Evolutionary conservation across 352 stramenopile species (phyloP).

Genomic region (Globisporangium canariense): DNA sequence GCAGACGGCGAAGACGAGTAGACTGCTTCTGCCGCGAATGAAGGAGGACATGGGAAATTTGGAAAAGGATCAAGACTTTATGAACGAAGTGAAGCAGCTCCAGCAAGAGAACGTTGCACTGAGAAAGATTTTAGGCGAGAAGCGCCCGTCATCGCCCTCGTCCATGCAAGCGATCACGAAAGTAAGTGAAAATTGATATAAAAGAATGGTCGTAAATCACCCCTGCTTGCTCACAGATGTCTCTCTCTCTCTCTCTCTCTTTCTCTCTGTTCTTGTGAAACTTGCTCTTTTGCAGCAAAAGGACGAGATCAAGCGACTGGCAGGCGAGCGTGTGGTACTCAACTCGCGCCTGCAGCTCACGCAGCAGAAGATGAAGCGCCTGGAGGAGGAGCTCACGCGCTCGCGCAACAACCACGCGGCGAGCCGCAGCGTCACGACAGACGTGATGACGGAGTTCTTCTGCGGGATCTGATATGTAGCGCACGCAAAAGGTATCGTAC

Average conservation of each 20-base stretch:
- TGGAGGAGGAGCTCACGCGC: constrained; percentile 59
- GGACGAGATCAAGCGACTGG: constrained; percentile 53
- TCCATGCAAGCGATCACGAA: constrained; percentile 19
- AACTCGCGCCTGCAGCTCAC: constrained; percentile 43
- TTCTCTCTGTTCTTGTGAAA: constrained; percentile 19
- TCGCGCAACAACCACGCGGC: constrained; percentile 42
- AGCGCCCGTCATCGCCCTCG: constrained; percentile 12
- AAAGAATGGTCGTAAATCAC: constrained; percentile 5
- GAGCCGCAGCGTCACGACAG: constrained; percentile 44
- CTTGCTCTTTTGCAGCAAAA: constrained; percentile 33
- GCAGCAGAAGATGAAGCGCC: constrained; percentile 48
- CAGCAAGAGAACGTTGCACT: constrained; percentile 27
- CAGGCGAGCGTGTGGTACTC: constrained; percentile 39
- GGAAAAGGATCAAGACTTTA: constrained; percentile 23
- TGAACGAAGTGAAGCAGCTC: constrained; percentile 39
- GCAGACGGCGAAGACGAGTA: constrained; percentile 18
- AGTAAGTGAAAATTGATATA: constrained; percentile 15
- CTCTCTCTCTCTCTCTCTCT: constrained; percentile 18
- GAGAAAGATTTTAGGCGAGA: constrained; percentile 18
- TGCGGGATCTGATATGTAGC: constrained; percentile 44
- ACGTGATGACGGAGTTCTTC: constrained; percentile 67
- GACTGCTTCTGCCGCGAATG: background rate
- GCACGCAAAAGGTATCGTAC: background rate
- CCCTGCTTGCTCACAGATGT: constrained; percentile 12
- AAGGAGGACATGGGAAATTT: constrained; percentile 18